Evolutionary conservation across 495 filamentous ascomycete species (phyloP), one percentile per base, ranked within the genome.

Genomic region (Talaromyces nanjingensis): DNA sequence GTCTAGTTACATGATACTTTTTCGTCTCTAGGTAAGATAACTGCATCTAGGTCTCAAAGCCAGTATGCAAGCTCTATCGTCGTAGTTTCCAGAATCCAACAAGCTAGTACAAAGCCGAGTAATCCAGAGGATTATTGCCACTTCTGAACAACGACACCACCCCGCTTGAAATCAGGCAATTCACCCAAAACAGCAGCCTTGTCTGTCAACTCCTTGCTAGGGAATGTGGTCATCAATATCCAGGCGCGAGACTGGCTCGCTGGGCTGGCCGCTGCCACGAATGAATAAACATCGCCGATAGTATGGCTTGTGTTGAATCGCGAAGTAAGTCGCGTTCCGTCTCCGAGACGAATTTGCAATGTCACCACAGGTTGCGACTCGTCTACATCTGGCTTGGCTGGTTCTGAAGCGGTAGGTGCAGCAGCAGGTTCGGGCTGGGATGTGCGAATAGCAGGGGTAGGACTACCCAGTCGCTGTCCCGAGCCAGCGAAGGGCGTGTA

Each of bases 301-400:
- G 93, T 98, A 66, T 96, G 90, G 1, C 83, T 89, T 2, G 90
- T 90, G 76, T 98, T 98, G 80, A 98, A 98, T 27, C 93, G 86
- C 33, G 90, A 91, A 1, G 86, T 86, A 8, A 98, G 75, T 31
- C 92, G 85, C 2, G 92, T 91, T 8, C 94, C 94, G 70, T 98
- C 91, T 1, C 90, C 91, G 37, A 98, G 84, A 65, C 94, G 90
- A 61, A 98, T 89, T 70, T 96, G 91, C 49, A 98, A 77, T 60
- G 84, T 89, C 7, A 97, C 69, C 0, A 80, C 86, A 6, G 96
- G 94, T 70, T 89, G 85, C 8, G 90, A 89, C 59, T 88, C 80
- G 71, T 98, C 88, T 34, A 96, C 76, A 27, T 84, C 72, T 8
- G 85, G 77, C 39, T 79, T 74, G 6, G 84, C 66, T 7, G 72